Percentiles rank a stretch among this genome's conserved stretches.
Conservation (phyloP, 208 protist species). For the Trypanosoma grayi region DNA sequence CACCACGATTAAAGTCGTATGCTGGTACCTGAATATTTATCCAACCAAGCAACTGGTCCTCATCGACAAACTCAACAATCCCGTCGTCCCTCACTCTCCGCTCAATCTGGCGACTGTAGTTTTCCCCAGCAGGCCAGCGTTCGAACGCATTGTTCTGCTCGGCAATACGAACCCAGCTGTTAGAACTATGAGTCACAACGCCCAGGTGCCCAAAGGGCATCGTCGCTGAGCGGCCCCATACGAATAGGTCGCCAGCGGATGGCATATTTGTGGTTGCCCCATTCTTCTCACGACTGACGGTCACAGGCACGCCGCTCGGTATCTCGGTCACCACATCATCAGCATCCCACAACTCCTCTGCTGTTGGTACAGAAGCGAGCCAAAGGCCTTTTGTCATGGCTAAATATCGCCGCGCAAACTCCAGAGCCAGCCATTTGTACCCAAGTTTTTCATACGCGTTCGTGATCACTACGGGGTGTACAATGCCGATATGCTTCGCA, state of each 20-base stretch:
- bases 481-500: constrained; percentile 12
- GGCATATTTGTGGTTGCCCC: constrained; percentile 25
- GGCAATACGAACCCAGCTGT: constrained; percentile 37
- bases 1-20: constrained; percentile 47
- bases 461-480: background rate
- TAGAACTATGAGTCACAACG: constrained; percentile 41
- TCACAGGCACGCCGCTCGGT: constrained; percentile 23
- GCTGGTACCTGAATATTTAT: constrained; percentile 39
- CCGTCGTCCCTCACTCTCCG: constrained; percentile 23
- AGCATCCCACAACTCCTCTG: constrained; percentile 50
- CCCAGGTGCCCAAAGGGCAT: constrained; percentile 62
- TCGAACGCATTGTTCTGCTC: constrained; percentile 77
- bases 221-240: constrained; percentile 47
- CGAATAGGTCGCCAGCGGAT: constrained; percentile 48
- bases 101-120: constrained; percentile 52
- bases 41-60: constrained; percentile 60
- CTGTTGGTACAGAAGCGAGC: constrained; percentile 45
- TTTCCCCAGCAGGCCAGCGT: constrained; percentile 38
- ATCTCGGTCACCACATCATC: constrained; percentile 30
- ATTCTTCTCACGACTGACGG: constrained; percentile 35
- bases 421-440: constrained; percentile 66
- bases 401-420: constrained; percentile 76
- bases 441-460: constrained; percentile 40
- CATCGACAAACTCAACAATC: constrained; percentile 38
- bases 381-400: constrained; percentile 64